Evolutionary conservation across 257 asterid genomes (phyloP).

Genomic region (Agastache rugosa): DNA sequence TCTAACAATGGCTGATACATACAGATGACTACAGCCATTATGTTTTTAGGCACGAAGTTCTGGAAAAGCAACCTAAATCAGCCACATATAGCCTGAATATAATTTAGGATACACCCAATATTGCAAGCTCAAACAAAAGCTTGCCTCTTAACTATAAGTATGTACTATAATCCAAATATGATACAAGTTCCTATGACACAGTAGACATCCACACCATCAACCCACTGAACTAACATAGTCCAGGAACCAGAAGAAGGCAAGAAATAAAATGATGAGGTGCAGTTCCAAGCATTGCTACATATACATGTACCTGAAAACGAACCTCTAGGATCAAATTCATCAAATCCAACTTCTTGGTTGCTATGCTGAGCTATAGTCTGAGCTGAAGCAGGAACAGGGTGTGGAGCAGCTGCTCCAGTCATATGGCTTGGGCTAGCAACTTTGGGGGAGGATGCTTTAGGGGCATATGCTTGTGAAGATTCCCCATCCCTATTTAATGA

Average conservation of each 20-base stretch:
- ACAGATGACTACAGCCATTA: background rate
- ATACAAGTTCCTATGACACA: background rate
- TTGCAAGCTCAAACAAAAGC: background rate
- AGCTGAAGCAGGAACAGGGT: conserved; percentile 49
- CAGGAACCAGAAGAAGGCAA: conserved; percentile 5
- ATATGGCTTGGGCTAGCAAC: conserved; percentile 61
- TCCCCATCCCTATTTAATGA: conserved; percentile 69
- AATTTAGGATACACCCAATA: background rate
- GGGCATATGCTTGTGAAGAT: conserved; percentile 61
- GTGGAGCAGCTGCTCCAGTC: conserved; percentile 44
- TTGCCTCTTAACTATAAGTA: background rate
- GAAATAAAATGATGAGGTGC: conserved; percentile 20
- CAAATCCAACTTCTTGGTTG: conserved; percentile 63
- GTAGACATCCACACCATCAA: conserved; percentile 25
- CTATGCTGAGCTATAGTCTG: conserved; percentile 49
- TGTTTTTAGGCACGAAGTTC: background rate
- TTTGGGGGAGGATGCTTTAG: conserved; percentile 64
- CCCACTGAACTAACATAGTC: conserved; percentile 14
- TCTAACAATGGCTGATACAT: background rate
- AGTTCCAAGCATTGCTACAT: conserved; percentile 22
- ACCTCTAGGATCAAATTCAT: conserved; percentile 97
- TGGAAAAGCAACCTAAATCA: background rate
- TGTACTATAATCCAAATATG: conserved; percentile 6
- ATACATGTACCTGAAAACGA: conserved; percentile 76
- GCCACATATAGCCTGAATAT: background rate